These are phyloP conservation scores for Ustanciosporium gigantosporum DNA, from an alignment of 1,284 basidiomycete species.

Conservation along the genomic window DNA sequence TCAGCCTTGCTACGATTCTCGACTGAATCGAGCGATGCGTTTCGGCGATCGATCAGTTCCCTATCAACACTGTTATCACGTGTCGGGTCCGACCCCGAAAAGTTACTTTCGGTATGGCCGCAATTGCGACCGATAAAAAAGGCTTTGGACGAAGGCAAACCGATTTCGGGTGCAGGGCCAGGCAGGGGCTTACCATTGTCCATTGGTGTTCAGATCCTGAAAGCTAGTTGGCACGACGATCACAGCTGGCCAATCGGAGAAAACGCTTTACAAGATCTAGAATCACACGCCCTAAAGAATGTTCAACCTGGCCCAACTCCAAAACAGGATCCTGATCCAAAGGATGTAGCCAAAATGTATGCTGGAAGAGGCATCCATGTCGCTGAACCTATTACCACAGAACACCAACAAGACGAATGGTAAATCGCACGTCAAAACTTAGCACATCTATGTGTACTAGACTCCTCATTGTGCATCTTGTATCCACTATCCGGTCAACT, in stretches of 20 bases:
- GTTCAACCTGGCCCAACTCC: constrained; percentile 4
- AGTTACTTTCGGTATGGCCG: constrained; percentile 1
- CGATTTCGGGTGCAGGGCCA: constrained; percentile 23
- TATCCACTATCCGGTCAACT: too few species aligned
- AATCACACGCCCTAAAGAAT: constrained; percentile 3
- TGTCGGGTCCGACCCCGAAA: too few species aligned
- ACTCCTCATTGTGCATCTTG: too few species aligned
- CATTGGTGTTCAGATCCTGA: constrained; percentile 19
- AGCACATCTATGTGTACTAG: not conserved
- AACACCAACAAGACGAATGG: constrained; percentile 21
- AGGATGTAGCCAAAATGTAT: constrained; percentile 10
- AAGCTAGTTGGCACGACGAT: constrained; percentile 31
- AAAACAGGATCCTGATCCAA: constrained; percentile 25
- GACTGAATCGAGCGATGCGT: too few species aligned
- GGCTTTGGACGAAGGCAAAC: constrained; percentile 16
- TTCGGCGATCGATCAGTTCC: too few species aligned
- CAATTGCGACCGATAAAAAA: constrained; percentile 14
- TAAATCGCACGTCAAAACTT: constrained; percentile 1
- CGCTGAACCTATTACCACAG: constrained; percentile 1
- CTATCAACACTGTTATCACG: too few species aligned
- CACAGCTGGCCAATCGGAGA: constrained; percentile 32
- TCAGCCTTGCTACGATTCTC: too few species aligned
- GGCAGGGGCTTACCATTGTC: constrained; percentile 21
- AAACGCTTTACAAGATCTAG: constrained; percentile 13
- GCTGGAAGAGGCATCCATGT: constrained; percentile 9